A percentile compares a stretch with the other conserved stretches of the same genome.
These are phyloP conservation scores for Capronia americana DNA, from an alignment of 2,329 filamentous ascomycete genomes.

Conservation along the genomic window DNA sequence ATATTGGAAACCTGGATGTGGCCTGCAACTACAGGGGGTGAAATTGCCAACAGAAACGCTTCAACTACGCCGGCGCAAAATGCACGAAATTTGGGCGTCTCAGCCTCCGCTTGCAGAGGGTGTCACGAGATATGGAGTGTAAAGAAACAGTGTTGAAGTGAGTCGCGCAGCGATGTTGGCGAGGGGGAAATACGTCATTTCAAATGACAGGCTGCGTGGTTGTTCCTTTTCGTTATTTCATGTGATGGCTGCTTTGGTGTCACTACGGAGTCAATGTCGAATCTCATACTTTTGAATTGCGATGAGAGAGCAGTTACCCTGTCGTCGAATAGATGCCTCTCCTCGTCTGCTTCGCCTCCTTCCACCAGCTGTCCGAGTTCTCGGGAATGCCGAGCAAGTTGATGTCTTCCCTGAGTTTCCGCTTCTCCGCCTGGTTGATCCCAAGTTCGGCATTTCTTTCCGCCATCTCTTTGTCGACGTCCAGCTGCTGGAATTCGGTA, in stretches of 20 bases:
- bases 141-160: not conserved
- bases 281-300: not conserved
- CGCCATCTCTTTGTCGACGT: slow-evolving; percentile 49
- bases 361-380: slow-evolving; percentile 59
- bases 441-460: slow-evolving; percentile 63
- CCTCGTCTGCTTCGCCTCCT: slow-evolving; percentile 37
- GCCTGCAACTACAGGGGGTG: not conserved
- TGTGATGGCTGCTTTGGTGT: not conserved
- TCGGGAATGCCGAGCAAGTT: slow-evolving; percentile 51
- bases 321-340: slow-evolving; percentile 34
- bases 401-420: slow-evolving; percentile 61
- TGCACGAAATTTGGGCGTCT: not conserved
- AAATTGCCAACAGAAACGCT: not conserved
- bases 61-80: not conserved
- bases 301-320: not conserved
- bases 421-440: slow-evolving; percentile 60
- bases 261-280: not conserved
- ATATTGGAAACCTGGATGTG: slow-evolving; percentile 45
- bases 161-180: not conserved
- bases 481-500: slow-evolving; percentile 42
- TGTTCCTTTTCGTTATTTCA: not conserved
- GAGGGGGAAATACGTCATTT: slow-evolving; percentile 9
- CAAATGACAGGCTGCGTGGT: not conserved
- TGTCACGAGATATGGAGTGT: not conserved
- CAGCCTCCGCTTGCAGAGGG: not conserved